Conservation (phyloP, 2,329 filamentous ascomycete species). For the Lanzia echinophila region DNA sequence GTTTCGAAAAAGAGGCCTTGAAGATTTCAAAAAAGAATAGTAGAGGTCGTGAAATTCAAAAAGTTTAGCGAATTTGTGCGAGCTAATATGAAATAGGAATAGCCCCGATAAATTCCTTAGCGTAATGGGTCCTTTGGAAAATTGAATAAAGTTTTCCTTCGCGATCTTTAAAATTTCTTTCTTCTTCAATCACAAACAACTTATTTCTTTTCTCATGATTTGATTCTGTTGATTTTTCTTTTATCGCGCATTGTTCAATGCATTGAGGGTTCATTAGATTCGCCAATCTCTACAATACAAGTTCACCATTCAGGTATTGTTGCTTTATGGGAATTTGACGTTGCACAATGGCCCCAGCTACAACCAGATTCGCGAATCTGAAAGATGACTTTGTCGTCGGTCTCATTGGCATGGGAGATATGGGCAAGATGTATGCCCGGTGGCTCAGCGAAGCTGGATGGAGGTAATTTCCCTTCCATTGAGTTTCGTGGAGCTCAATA, state of each 20-base stretch:
- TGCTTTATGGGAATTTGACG: no score
- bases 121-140: conserved; percentile 6
- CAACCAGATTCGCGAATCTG: conserved; percentile 8
- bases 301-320: no score
- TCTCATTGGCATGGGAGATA: conserved; percentile 98
- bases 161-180: not conserved
- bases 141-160: conserved; percentile 8
- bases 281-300: no score
- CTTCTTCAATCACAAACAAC: conserved; percentile 1
- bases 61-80: conserved; percentile 12
- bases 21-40: conserved; percentile 5
- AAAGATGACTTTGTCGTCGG: conserved; percentile 64
- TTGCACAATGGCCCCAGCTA: conserved; percentile 3
- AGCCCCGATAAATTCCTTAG: not conserved
- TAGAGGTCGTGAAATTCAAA: conserved; percentile 1
- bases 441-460: conserved; percentile 85
- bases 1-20: conserved; percentile 1
- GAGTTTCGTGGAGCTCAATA: conserved; percentile 30
- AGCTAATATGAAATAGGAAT: conserved; percentile 25
- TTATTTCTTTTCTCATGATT: not conserved
- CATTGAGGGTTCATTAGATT: not conserved
- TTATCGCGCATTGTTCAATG: not conserved
- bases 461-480: conserved; percentile 61
- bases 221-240: not conserved
- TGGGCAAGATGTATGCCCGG: conserved; percentile 97